Conservation (phyloP, 192 early-diverging fungal genomes). For the Mortierella claussenii region DNA sequence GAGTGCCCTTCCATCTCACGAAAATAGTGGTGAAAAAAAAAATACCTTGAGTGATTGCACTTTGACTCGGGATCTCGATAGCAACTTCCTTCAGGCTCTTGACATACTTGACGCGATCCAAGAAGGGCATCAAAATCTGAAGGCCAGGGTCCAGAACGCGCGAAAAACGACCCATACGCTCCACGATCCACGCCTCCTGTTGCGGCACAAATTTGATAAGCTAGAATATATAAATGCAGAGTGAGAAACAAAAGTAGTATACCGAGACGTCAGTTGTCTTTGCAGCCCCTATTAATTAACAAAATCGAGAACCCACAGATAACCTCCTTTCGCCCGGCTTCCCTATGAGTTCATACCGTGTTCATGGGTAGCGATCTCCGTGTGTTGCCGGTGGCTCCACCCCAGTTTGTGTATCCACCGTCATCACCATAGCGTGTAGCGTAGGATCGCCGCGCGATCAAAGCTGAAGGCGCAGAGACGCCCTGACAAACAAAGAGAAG, state of each 20-base stretch:
- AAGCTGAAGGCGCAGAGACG: conserved; percentile 23
- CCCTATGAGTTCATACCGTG: conserved; percentile 48
- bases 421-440: conserved; percentile 50
- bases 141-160: conserved; percentile 92
- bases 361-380: conserved; percentile 60
- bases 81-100: conserved; percentile 96
- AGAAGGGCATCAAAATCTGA: conserved; percentile 86
- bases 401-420: conserved; percentile 26
- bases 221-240: conserved; percentile 25
- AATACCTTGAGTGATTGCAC: conserved; percentile 87
- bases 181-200: conserved; percentile 97
- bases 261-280: too few species aligned
- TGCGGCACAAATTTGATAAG: conserved; percentile 98
- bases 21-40: too few species aligned
- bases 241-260: neutral
- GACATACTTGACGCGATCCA: conserved; percentile 93
- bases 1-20: too few species aligned
- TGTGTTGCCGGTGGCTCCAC: conserved; percentile 41
- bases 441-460: conserved; percentile 29
- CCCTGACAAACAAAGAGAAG: too few species aligned
- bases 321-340: too few species aligned
- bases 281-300: too few species aligned
- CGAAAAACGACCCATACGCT: conserved; percentile 92
- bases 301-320: too few species aligned
- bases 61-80: conserved; percentile 89